Percentiles rank a stretch among this genome's conserved stretches.
Conservation (phyloP, 805 yeast genomes). For the Pichia nanzhaoensis region DNA sequence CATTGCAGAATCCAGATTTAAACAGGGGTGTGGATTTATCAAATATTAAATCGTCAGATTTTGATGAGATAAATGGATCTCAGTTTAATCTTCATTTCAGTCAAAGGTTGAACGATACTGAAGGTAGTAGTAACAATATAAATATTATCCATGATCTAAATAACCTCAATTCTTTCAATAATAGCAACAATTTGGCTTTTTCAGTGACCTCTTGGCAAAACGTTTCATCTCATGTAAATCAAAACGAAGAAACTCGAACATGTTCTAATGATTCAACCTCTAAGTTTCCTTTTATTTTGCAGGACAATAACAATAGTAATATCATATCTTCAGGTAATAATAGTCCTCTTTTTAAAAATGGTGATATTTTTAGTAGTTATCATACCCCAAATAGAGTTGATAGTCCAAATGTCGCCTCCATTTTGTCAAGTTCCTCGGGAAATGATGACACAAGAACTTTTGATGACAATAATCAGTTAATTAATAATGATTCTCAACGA, state of each 20-base stretch:
- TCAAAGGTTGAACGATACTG: constrained; percentile 2
- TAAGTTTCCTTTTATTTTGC: constrained; percentile 1
- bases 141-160: not conserved
- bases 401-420: constrained; percentile 26
- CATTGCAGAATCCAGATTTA: constrained; percentile 30
- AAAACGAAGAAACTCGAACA: not conserved
- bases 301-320: constrained; percentile 4
- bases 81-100: constrained; percentile 3
- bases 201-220: constrained; percentile 33
- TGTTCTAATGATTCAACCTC: not conserved
- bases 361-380: not conserved
- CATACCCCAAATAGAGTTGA: constrained; percentile 4
- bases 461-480: constrained; percentile 14
- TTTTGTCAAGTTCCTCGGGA: constrained; percentile 29
- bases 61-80: not conserved
- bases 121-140: constrained; percentile 1
- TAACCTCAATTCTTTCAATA: constrained; percentile 5
- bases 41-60: constrained; percentile 3
- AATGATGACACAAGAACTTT: constrained; percentile 7
- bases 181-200: constrained; percentile 21
- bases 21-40: constrained; percentile 19
- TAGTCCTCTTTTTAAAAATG: constrained; percentile 3
- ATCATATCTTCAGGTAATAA: constrained; percentile 6
- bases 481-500: not conserved
- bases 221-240: constrained; percentile 15